These are phyloP conservation scores for Microsporum canis DNA, from an alignment of 2,329 filamentous ascomycete species.

Conservation along the genomic window DNA sequence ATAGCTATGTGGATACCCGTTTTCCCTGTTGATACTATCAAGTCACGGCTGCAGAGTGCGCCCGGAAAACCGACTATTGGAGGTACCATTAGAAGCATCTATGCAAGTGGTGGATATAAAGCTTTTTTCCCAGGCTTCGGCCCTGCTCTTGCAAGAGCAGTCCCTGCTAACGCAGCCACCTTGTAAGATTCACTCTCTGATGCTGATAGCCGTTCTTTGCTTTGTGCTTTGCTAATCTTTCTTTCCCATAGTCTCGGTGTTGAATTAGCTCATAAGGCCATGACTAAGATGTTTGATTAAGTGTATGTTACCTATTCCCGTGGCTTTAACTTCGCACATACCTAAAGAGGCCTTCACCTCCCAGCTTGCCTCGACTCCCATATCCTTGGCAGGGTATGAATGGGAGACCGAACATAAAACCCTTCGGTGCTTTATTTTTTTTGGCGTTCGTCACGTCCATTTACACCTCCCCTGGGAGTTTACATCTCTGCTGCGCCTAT, in stretches of 20 bases:
- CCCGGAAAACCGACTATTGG: constrained; percentile 72
- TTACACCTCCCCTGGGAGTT: neutral
- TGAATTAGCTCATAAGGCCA: constrained; percentile 41
- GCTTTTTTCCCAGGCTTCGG: constrained; percentile 97
- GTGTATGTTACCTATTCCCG: neutral
- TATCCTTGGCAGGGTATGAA: neutral
- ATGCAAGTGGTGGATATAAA: constrained; percentile 67
- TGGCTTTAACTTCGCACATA: neutral
- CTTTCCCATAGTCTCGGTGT: constrained; percentile 32
- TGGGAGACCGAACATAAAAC: neutral
- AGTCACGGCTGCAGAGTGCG: constrained; percentile 83
- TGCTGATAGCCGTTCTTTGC: neutral
- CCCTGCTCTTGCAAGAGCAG: constrained; percentile 80
- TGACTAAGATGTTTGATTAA: constrained; percentile 38
- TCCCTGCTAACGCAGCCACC: constrained; percentile 92
- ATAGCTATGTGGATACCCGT: constrained; percentile 99
- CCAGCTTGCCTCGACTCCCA: neutral
- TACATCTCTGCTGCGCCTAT: neutral
- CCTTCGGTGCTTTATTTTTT: neutral
- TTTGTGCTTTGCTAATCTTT: neutral
- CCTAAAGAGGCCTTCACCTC: neutral
- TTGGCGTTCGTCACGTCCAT: neutral
- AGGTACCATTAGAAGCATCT: constrained; percentile 71
- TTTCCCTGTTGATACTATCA: constrained; percentile 95
- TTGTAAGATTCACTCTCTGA: constrained; percentile 42